A percentile compares a stretch with the other conserved stretches of the same genome.
These are phyloP conservation scores for Podospora pseudocomata DNA, from an alignment of 495 filamentous ascomycete species.

Conservation along the genomic window DNA sequence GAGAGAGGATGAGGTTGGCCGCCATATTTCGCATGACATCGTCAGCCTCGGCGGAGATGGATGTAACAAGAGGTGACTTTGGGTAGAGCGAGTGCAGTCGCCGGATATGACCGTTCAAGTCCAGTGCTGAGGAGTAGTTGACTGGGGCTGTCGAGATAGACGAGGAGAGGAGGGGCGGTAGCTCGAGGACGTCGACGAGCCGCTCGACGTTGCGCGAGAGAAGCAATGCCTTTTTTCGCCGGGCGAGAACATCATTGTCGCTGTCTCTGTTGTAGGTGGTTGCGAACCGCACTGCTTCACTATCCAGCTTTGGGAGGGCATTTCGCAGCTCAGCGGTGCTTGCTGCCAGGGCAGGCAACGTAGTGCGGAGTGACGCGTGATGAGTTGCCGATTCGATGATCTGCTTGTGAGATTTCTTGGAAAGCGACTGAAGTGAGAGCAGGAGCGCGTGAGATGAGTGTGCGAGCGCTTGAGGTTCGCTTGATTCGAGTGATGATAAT, in stretches of 20 bases:
- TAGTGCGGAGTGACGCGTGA: slow-evolving; percentile 63
- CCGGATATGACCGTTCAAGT: slow-evolving; percentile 91
- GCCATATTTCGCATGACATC: slow-evolving; percentile 88
- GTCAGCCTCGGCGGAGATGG: slow-evolving; percentile 74
- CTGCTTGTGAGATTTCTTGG: slow-evolving; percentile 85
- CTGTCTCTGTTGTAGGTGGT: slow-evolving; percentile 72
- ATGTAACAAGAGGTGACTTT: slow-evolving; percentile 66
- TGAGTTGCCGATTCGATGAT: slow-evolving; percentile 77
- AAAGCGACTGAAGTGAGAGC: slow-evolving; percentile 81
- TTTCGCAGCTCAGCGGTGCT: slow-evolving; percentile 62
- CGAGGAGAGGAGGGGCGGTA: slow-evolving; percentile 80
- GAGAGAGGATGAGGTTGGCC: slow-evolving; percentile 70
- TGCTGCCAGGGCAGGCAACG: slow-evolving; percentile 63
- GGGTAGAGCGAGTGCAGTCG: slow-evolving; percentile 80
- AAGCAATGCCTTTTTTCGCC: slow-evolving; percentile 78
- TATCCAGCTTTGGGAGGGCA: slow-evolving; percentile 75
- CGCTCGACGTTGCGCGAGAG: slow-evolving; percentile 84
- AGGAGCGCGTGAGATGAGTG: slow-evolving; percentile 80
- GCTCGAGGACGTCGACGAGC: slow-evolving; percentile 84
- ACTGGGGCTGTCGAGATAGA: slow-evolving; percentile 44
- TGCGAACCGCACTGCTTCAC: slow-evolving; percentile 73
- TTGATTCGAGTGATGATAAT: slow-evolving; percentile 63
- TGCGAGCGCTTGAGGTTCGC: slow-evolving; percentile 74
- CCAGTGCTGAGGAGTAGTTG: slow-evolving; percentile 86
- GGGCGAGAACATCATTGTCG: slow-evolving; percentile 66